A percentile compares a stretch with the other conserved stretches of the same genome.
Conservation (phyloP, 495 filamentous ascomycete species). For the Xylaria telfairii region DNA sequence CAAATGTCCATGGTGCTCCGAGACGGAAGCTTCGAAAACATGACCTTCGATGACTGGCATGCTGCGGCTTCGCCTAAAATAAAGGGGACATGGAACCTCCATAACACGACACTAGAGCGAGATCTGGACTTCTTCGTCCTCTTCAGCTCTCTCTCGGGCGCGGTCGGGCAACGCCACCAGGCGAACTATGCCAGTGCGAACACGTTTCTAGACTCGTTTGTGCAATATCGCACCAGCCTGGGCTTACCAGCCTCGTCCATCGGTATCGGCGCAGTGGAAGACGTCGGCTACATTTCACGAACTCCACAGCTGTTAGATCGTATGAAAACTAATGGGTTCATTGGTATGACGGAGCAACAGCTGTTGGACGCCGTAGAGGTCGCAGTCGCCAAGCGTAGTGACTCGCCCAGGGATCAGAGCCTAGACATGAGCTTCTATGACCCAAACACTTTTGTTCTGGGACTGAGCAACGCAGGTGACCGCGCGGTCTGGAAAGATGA, state of each 20-base stretch:
- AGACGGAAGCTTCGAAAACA: constrained; percentile 57
- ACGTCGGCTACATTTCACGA: constrained; percentile 31
- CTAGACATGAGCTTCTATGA: neutral
- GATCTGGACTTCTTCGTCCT: constrained; percentile 46
- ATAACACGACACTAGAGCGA: constrained; percentile 41
- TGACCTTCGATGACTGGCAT: constrained; percentile 53
- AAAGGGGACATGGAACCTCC: constrained; percentile 60
- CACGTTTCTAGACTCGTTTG: constrained; percentile 50
- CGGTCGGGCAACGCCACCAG: constrained; percentile 45
- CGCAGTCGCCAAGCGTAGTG: neutral
- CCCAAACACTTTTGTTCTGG: neutral
- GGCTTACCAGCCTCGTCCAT: constrained; percentile 43
- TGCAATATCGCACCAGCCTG: constrained; percentile 38
- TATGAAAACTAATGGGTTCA: neutral
- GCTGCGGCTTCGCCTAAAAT: constrained; percentile 58
- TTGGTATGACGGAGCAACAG: constrained; percentile 1
- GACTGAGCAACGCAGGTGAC: neutral
- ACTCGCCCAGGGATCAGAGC: neutral
- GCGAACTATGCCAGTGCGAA: constrained; percentile 49
- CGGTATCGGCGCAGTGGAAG: constrained; percentile 47
- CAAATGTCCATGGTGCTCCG: constrained; percentile 59
- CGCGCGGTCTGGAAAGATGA: constrained; percentile 15
- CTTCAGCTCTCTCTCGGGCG: constrained; percentile 40
- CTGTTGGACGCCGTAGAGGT: constrained; percentile 17
- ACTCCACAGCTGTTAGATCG: neutral